phyloP scores from a whole-genome alignment of 2,329 filamentous ascomycete species.

The Coniochaeta sp. region DNA sequence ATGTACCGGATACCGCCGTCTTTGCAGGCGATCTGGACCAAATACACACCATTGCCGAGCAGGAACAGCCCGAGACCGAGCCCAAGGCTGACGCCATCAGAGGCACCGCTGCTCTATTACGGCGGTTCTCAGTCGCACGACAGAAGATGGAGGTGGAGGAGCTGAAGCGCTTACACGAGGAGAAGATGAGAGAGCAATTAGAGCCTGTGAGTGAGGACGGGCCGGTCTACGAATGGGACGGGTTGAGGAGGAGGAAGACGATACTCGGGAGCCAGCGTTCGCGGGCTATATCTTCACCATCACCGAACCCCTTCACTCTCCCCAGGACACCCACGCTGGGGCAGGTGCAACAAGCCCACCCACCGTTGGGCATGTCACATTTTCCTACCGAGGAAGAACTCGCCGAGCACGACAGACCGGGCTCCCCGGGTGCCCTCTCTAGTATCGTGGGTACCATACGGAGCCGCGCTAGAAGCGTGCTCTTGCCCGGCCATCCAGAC shows the following conservation, averaged over 20 bases:
- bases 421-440: constrained; percentile 39
- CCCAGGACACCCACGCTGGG: constrained; percentile 13
- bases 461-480: constrained; percentile 31
- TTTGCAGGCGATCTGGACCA: constrained; percentile 92
- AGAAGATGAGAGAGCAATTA: constrained; percentile 64
- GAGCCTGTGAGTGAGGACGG: constrained; percentile 73
- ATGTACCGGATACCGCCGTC: constrained; percentile 87
- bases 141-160: constrained; percentile 76
- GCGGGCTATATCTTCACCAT: constrained; percentile 25
- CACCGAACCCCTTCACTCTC: constrained; percentile 23
- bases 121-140: constrained; percentile 69
- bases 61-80: constrained; percentile 92
- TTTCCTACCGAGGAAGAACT: constrained; percentile 64
- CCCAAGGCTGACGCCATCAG: constrained; percentile 95
- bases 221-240: constrained; percentile 76
- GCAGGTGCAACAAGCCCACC: constrained; percentile 38
- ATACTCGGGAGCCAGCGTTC: constrained; percentile 29
- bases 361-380: constrained; percentile 79
- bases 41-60: constrained; percentile 88
- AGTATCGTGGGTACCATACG: constrained; percentile 52
- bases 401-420: constrained; percentile 42
- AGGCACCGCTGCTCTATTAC: constrained; percentile 79
- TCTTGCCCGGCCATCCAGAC: constrained; percentile 31
- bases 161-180: constrained; percentile 68
- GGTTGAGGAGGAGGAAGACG: constrained; percentile 63